Evolutionary conservation across 148 eudicot genomes (phyloP), one percentile per base, ranked within the genome.

Genomic region (Fagopyrum esculentum): DNA sequence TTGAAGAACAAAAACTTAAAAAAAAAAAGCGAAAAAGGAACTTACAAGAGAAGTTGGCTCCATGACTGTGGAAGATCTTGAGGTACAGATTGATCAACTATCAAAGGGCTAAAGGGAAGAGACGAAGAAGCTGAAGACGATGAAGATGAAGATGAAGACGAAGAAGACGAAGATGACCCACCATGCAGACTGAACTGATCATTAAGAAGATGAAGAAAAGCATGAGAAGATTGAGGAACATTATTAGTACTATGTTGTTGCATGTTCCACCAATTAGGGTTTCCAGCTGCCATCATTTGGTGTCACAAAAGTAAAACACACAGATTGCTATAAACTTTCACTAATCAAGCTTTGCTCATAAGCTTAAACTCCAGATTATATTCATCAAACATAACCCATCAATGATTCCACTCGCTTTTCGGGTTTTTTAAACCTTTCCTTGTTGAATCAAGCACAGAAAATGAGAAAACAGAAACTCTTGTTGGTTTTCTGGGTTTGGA

Each of bases 211-310:
- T 19, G 74, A 26, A 71, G 74, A 8, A 49, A 71, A 9, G 80
- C 54, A 70, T 57, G 77, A 80, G 49, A 76, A 82, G 80, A 74
- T 54, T 80, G 74, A 52, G 74, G 79, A 69, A 35, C 40, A 35
- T 77, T 52, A 79, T 79, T 79, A 79, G 43, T 16, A 2, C 15
- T 54, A 60, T 78, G 52, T 26, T 83, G 89, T 77, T 84, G 87
- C 85, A 85, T 84, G 89, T 83, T 88, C 94, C 94, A 89, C 94
- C 92, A 89, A 78, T 81, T 88, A 89, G 97, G 92, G 94, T 87
- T 92, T 88, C 87, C 88, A 74, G 79, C 83, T 83, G 89, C 87
- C 92, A 89, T 89, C 83, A 83, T 90, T 81, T 85, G 80, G 11
- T 73, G 44, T n/a, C 52, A 49, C 52, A 49, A 48, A 49, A 15